Percentiles rank a stretch among this genome's conserved stretches.
Conservation (phyloP, 2,329 filamentous ascomycete species). For the Claviceps paspali region DNA sequence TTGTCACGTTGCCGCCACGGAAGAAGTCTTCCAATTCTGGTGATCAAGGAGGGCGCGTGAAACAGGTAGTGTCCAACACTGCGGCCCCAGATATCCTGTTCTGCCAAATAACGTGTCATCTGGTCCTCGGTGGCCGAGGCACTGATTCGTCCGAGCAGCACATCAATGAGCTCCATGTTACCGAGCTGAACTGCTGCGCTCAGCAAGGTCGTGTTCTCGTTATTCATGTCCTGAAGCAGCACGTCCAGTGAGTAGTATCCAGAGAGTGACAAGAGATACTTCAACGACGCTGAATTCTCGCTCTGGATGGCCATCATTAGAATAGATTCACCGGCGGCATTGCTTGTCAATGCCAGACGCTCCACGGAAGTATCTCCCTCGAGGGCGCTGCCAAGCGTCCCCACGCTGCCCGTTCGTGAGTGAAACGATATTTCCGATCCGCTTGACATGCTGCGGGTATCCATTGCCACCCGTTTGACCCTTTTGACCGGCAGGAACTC, state of each 20-base stretch:
- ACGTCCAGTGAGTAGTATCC: slow-evolving; percentile 58
- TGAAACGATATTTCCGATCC: slow-evolving; percentile 72
- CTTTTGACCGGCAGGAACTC: slow-evolving; percentile 29
- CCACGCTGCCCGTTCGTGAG: slow-evolving; percentile 65
- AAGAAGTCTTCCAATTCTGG: slow-evolving; percentile 58
- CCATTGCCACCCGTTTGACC: slow-evolving; percentile 74
- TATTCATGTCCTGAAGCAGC: slow-evolving; percentile 72
- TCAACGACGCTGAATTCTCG: slow-evolving; percentile 54
- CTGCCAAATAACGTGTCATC: slow-evolving; percentile 52
- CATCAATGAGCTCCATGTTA: slow-evolving; percentile 57
- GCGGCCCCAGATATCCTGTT: slow-evolving; percentile 71
- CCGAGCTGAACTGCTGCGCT: slow-evolving; percentile 83
- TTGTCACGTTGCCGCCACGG: slow-evolving; percentile 87
- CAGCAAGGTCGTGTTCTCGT: slow-evolving; percentile 76
- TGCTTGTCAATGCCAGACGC: slow-evolving; percentile 55
- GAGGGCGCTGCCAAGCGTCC: slow-evolving; percentile 55
- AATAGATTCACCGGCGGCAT: slow-evolving; percentile 64
- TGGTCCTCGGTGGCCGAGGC: slow-evolving; percentile 37
- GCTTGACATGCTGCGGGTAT: slow-evolving; percentile 74
- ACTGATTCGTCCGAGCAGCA: slow-evolving; percentile 57
- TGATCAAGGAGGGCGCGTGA: slow-evolving; percentile 70
- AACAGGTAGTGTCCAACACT: slow-evolving; percentile 95
- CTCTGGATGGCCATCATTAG: slow-evolving; percentile 74
- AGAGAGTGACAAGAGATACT: slow-evolving; percentile 62
- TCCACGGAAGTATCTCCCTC: slow-evolving; percentile 82